These are phyloP conservation scores for Pichiaceae sp. DNA, from an alignment of 1,139 yeast genomes.

Conservation along the genomic window DNA sequence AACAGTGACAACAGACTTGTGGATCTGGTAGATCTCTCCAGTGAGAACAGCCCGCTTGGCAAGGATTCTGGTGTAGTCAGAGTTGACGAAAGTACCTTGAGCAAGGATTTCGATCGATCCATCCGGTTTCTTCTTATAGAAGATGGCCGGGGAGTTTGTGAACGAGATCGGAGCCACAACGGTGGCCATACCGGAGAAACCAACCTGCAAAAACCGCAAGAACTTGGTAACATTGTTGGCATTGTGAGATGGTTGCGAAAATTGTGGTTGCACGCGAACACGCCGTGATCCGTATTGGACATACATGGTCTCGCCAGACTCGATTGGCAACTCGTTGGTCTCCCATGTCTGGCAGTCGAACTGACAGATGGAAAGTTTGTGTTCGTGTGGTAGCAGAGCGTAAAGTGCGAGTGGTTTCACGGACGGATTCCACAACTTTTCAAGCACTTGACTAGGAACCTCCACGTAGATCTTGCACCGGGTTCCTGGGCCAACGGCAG, in stretches of 20 bases:
- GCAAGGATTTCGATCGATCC: slow-evolving; percentile 65
- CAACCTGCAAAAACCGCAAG: slow-evolving; percentile 78
- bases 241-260: slow-evolving; percentile 70
- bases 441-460: slow-evolving; percentile 48
- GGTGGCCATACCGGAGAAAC: slow-evolving; percentile 71
- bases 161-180: slow-evolving; percentile 85
- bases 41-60: slow-evolving; percentile 88
- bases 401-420: slow-evolving; percentile 53
- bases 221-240: slow-evolving; percentile 82
- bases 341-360: slow-evolving; percentile 83
- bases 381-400: slow-evolving; percentile 78
- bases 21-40: slow-evolving; percentile 93
- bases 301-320: slow-evolving; percentile 68
- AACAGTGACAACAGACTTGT: slow-evolving; percentile 82
- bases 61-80: slow-evolving; percentile 75
- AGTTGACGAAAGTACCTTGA: slow-evolving; percentile 81
- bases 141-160: slow-evolving; percentile 74
- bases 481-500: slow-evolving; percentile 61
- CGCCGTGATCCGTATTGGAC: slow-evolving; percentile 95
- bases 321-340: slow-evolving; percentile 75
- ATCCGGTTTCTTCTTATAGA: slow-evolving; percentile 43
- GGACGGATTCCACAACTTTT: slow-evolving; percentile 31
- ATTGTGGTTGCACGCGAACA: slow-evolving; percentile 74
- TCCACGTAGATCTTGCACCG: slow-evolving; percentile 50
- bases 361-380: slow-evolving; percentile 74